These are phyloP conservation scores for Nannochloropsis granulata DNA, from an alignment of 108 stramenopile genomes.

Conservation along the genomic window DNA sequence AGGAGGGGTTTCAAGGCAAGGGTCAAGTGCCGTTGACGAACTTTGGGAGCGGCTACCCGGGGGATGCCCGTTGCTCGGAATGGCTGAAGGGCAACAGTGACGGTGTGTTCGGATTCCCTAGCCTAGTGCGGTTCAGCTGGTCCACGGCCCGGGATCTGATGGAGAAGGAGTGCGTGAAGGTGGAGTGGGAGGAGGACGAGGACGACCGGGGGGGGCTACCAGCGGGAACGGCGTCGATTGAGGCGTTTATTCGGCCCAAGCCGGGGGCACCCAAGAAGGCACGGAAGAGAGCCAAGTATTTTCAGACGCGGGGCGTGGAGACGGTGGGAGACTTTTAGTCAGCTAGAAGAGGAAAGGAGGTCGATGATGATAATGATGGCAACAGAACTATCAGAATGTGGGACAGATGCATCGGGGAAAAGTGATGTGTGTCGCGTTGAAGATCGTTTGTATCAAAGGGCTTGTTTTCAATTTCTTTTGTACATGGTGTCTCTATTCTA, in stretches of 20 bases:
- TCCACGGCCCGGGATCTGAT: slow-evolving; percentile 32
- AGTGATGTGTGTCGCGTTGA: too few relatives aligned
- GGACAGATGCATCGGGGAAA: too few relatives aligned
- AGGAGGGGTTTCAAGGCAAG: slow-evolving; percentile 13
- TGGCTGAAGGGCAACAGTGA: slow-evolving; percentile 13
- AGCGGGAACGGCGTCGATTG: background rate
- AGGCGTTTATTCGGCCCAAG: background rate
- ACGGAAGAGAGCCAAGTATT: background rate
- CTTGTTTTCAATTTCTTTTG: too few relatives aligned
- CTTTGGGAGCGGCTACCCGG: slow-evolving; percentile 32
- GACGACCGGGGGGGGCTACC: background rate
- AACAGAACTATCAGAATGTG: too few relatives aligned
- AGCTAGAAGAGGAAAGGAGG: background rate
- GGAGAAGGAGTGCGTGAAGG: slow-evolving; percentile 2
- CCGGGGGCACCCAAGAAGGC: background rate
- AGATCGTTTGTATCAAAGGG: too few relatives aligned
- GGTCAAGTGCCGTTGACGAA: background rate
- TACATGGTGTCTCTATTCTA: too few relatives aligned
- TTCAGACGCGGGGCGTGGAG: background rate
- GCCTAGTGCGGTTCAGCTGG: slow-evolving; percentile 37
- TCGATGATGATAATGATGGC: too few relatives aligned
- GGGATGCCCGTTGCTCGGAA: slow-evolving; percentile 21
- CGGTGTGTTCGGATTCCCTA: slow-evolving; percentile 31
- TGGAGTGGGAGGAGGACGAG: background rate
- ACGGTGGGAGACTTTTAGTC: background rate